These are phyloP conservation scores for Suillus brevipes DNA, from an alignment of 768 basidiomycete species.

Conservation along the genomic window DNA sequence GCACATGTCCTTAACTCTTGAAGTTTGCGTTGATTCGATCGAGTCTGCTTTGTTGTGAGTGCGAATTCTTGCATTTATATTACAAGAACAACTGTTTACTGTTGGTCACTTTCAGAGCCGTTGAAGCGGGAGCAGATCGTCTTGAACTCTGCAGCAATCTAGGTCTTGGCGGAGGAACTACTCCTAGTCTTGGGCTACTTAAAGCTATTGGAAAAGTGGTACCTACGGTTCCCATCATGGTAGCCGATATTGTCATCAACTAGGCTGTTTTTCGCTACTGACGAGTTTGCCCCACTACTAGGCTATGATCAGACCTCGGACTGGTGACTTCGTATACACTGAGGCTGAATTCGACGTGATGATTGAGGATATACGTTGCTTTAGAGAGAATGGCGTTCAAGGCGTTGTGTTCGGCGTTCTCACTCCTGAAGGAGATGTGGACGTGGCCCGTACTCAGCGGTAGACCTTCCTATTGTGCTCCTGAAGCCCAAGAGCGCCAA, in stretches of 20 bases:
- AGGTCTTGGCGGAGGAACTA: constrained; percentile 75
- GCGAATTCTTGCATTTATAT: constrained; percentile 9
- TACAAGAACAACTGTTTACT: background rate
- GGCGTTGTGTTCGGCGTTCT: constrained; percentile 73
- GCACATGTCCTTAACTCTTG: constrained; percentile 21
- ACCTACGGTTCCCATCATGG: constrained; percentile 66
- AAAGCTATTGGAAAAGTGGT: constrained; percentile 52
- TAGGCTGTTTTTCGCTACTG: background rate
- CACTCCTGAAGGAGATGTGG: constrained; percentile 54
- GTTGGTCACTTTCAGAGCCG: constrained; percentile 48
- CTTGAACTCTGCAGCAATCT: constrained; percentile 78
- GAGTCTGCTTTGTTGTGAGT: constrained; percentile 66
- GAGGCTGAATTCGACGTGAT: constrained; percentile 68
- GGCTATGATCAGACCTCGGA: constrained; percentile 80
- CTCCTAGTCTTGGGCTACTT: constrained; percentile 76
- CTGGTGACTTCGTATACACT: constrained; percentile 78
- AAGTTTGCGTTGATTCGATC: constrained; percentile 79
- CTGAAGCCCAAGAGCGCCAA: background rate
- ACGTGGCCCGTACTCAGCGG: constrained; percentile 57
- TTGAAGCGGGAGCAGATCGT: constrained; percentile 69
- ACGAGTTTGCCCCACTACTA: constrained; percentile 36
- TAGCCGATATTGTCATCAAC: constrained; percentile 24
- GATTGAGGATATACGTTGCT: constrained; percentile 66
- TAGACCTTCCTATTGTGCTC: constrained; percentile 8
- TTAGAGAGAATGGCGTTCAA: constrained; percentile 55